Evolutionary conservation across 2,329 filamentous ascomycete genomes (phyloP), one percentile per base, ranked within the genome.

Genomic region (Colletotrichum melonis): DNA sequence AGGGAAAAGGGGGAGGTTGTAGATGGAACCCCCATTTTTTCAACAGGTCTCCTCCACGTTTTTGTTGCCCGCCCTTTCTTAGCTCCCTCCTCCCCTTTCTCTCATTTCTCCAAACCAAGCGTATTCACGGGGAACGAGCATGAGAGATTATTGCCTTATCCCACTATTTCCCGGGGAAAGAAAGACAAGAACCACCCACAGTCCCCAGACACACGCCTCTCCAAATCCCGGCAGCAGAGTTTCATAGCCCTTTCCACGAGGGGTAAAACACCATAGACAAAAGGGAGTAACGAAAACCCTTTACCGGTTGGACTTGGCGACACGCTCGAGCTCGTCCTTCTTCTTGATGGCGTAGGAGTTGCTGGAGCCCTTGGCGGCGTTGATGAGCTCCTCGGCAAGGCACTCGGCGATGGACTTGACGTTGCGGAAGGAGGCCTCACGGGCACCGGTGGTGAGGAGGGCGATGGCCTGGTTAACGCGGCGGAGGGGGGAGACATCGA

Each of bases 261-360:
- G 42, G 42, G 8, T 66, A 72, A 56, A 46, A 62, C 49, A 65
- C 72, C 72, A 63, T 69, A 52, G 38, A 68, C 19, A 38, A 35
- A 79, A 80, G 78, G 78, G 79, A 81, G 79, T 78, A 80, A 79
- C 77, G 78, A 82, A 82, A 82, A 80, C 79, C 83, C 80, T 95
- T 95, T 98, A 99, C 93, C 97, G 94, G 93, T 99, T 99, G 92
- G 92, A 95, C 95, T 99, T 99, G 89, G 97, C 97, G 83, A 99
- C 97, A 97, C 97, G 97, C 94, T 99, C 97, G 90, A 99, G 89
- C 94, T 99, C 97, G 88, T 99, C 97, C 96, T 99, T 99, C 95
- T 99, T 99, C 95, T 99, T 99, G 93, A 99, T 99, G 84, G 97
- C 97, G 88, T 98, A 99, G 81, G 95, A 98, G 95, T 99, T 99